Evolutionary conservation across 1,284 basidiomycete genomes (phyloP).

Genomic region (Bondarzewia mesenterica): DNA sequence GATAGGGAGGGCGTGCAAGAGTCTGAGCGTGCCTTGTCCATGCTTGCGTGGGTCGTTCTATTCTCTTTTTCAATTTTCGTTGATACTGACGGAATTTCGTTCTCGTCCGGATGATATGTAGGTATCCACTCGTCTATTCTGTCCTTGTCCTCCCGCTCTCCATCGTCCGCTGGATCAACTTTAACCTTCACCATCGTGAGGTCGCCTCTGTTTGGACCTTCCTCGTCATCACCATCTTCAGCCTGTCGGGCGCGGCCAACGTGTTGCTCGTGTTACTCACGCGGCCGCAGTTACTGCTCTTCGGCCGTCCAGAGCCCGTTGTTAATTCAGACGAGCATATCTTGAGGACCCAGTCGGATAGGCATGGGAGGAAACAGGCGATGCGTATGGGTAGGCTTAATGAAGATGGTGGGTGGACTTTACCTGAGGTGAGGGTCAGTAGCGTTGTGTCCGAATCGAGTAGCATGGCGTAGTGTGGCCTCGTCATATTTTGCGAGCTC

Average conservation of each 20-base stretch:
- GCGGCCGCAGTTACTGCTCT: constrained; percentile 24
- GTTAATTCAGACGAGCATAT: background rate
- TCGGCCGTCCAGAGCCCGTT: background rate
- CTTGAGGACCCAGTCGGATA: background rate
- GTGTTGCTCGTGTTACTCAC: constrained; percentile 36
- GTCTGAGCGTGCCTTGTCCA: background rate
- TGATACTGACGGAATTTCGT: background rate
- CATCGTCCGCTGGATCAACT: constrained; percentile 35
- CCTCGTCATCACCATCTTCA: constrained; percentile 35
- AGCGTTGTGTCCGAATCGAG: too few species aligned
- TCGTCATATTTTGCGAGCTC: too few species aligned
- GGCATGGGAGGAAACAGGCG: background rate
- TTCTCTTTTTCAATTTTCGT: background rate
- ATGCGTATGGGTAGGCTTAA: background rate
- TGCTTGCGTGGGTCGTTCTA: background rate
- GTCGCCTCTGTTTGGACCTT: constrained; percentile 31
- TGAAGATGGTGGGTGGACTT: background rate
- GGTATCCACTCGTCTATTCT: constrained; percentile 33
- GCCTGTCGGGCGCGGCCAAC: constrained; percentile 41
- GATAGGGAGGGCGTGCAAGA: background rate
- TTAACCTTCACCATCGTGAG: constrained; percentile 16
- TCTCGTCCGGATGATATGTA: constrained; percentile 11
- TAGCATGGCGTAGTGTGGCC: too few species aligned
- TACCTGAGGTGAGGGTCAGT: background rate
- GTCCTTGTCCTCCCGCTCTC: constrained; percentile 11